Evolutionary conservation across 129 eudicot genomes (phyloP), one percentile per base, ranked within the genome.

Genomic region (Flaveria robusta): DNA sequence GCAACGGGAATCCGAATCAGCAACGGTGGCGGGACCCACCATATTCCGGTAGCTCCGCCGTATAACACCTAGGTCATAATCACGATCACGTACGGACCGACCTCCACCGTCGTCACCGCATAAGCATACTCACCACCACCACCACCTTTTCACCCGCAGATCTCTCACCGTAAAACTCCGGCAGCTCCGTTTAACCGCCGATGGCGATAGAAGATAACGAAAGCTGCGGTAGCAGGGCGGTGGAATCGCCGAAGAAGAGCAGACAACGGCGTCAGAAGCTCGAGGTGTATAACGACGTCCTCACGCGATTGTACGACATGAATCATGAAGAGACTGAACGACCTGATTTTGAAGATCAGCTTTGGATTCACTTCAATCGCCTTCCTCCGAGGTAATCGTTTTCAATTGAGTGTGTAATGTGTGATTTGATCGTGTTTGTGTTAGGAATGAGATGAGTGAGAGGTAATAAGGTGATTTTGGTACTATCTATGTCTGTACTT

Each of bases 301-400:
- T 90, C 0, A 29, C 66, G 26, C 78, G 96, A 12, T 83, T 90
- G 58, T 86, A 90, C 26, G 78, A 87, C 5, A 74, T 81, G 88
- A 76, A 81, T 76, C 82, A 58, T 60, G 71, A 83, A 19, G 96
- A 89, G 31, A 81, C 85, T 29, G 42, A 63, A 27, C 87, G 51
- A 3, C 85, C 84, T 76, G 94, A 84, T 67, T 91, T 91, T 34
- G 91, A 85, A 66, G 86, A 88, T 50, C 88, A 88, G 85, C 83
- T 91, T 0, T 91, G 97, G 97, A 76, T 59, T 71, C 97, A 91
- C 79, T 91, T 91, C 59, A 81, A 85, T 77, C 97, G 97, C 34
- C 91, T 91, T 50, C 97, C 97, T 45, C 86, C 89, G 39, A 82
- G 92, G 96, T 89, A 19, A 24, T 18, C 14, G 65, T 2, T 9